These are phyloP conservation scores for Aspergillus nidulans DNA, from an alignment of 495 filamentous ascomycete species.

Conservation along the genomic window DNA sequence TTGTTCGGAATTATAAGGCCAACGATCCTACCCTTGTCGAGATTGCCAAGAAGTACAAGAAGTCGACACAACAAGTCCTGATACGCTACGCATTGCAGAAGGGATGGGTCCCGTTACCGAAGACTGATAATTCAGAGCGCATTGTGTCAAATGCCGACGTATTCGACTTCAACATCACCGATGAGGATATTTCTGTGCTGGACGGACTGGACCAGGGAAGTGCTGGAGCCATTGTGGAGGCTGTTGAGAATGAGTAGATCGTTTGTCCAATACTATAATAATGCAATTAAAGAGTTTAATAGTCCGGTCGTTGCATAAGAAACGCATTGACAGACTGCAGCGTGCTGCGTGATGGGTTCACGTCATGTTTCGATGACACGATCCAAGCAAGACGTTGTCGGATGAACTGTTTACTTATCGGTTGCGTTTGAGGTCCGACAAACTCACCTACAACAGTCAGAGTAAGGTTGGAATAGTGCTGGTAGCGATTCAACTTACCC, in stretches of 20 bases:
- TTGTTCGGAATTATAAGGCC: conserved; percentile 58
- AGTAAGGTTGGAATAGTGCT: not conserved
- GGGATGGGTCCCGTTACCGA: conserved; percentile 68
- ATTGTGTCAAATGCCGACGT: conserved; percentile 62
- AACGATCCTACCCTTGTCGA: conserved; percentile 50
- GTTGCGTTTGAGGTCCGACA: conserved; percentile 20
- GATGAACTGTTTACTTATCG: conserved; percentile 70
- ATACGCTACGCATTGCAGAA: conserved; percentile 61
- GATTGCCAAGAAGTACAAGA: conserved; percentile 49
- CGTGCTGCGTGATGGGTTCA: conserved; percentile 75
- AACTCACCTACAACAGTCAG: conserved; percentile 32
- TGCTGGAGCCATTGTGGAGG: conserved; percentile 49
- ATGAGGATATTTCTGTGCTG: conserved; percentile 59
- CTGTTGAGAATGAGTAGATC: conserved; percentile 43
- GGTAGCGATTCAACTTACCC: conserved; percentile 32
- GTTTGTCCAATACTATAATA: conserved; percentile 4
- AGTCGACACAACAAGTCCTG: conserved; percentile 49
- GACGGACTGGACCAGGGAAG: conserved; percentile 62
- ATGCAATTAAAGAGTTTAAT: conserved; percentile 20
- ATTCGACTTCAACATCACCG: conserved; percentile 60
- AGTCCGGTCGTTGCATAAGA: conserved; percentile 57
- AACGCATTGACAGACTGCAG: conserved; percentile 86
- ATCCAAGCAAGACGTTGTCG: conserved; percentile 73
- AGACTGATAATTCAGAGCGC: conserved; percentile 59
- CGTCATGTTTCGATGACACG: conserved; percentile 64